These are phyloP conservation scores for Globisporangium mamillatum DNA, from an alignment of 352 stramenopile genomes.

Conservation along the genomic window DNA sequence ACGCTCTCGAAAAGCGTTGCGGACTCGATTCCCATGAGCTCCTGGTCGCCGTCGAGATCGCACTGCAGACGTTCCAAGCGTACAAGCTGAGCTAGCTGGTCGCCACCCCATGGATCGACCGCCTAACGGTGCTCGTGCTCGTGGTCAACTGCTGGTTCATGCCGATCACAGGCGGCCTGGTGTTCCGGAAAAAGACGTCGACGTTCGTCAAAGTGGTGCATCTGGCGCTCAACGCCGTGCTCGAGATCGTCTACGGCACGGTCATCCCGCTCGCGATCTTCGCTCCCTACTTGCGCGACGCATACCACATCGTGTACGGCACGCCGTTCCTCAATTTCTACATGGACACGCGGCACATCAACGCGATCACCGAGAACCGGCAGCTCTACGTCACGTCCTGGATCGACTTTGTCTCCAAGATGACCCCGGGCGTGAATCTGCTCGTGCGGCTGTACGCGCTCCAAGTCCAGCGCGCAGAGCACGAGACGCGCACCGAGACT, in stretches of 20 bases:
- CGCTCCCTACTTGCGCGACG: slow-evolving; percentile 19
- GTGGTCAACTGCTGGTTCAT: slow-evolving; percentile 28
- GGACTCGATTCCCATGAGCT: background rate
- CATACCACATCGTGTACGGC: background rate
- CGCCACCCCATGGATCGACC: slow-evolving; percentile 15
- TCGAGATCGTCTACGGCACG: slow-evolving; percentile 22
- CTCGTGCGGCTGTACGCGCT: background rate
- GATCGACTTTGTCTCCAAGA: background rate
- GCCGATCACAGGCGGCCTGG: slow-evolving; percentile 15
- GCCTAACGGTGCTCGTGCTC: slow-evolving; percentile 11
- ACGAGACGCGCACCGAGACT: background rate
- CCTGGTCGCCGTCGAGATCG: slow-evolving; percentile 3
- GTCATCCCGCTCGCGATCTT: slow-evolving; percentile 30
- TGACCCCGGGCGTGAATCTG: background rate
- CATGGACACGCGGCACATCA: background rate
- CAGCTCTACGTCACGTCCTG: background rate
- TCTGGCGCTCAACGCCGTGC: slow-evolving; percentile 14
- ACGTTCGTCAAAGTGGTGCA: slow-evolving; percentile 13
- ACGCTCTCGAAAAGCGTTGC: background rate
- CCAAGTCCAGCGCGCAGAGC: background rate
- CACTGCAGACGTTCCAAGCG: slow-evolving; percentile 11
- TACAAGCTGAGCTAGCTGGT: slow-evolving; percentile 9
- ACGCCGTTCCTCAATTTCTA: background rate
- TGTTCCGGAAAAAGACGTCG: slow-evolving; percentile 4
- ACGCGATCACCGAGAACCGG: background rate